Percentiles rank a stretch among this genome's conserved stretches.
phyloP scores from a whole-genome alignment of 1,139 yeast genomes.

The Blastobotrys malaysiensis region DNA sequence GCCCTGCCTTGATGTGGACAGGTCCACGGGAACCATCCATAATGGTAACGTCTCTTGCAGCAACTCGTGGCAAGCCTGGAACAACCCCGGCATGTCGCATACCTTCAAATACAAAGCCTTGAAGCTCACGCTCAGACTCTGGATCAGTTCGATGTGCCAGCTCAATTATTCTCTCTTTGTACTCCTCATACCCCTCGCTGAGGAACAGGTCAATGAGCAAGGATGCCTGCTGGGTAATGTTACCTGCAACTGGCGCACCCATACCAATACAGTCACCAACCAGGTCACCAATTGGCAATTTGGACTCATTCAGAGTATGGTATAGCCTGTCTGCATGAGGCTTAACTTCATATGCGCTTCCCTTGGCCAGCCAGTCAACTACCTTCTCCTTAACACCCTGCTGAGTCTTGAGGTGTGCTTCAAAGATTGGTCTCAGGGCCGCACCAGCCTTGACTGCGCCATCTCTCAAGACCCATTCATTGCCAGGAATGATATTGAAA shows the following conservation, averaged over 20 bases:
- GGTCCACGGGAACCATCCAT: constrained; percentile 11
- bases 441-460: constrained; percentile 9
- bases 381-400: constrained; percentile 8
- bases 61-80: constrained; percentile 10
- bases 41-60: constrained; percentile 8
- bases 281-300: constrained; percentile 8
- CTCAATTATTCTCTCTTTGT: constrained; percentile 9
- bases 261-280: constrained; percentile 9
- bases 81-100: constrained; percentile 11
- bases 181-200: constrained; percentile 10
- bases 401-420: constrained; percentile 10
- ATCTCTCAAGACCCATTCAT: constrained; percentile 9
- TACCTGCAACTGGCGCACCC: constrained; percentile 9
- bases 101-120: constrained; percentile 11
- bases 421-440: constrained; percentile 9
- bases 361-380: constrained; percentile 11
- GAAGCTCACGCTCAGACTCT: constrained; percentile 11
- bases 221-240: constrained; percentile 10
- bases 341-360: constrained; percentile 8
- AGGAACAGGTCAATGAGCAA: constrained; percentile 10
- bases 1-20: constrained; percentile 8
- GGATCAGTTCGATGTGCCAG: constrained; percentile 8
- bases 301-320: constrained; percentile 3
- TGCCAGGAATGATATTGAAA: constrained; percentile 9
- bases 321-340: constrained; percentile 8